These are phyloP conservation scores for Xylaria sp. DNA, from an alignment of 2,329 filamentous ascomycete species.

Conservation along the genomic window DNA sequence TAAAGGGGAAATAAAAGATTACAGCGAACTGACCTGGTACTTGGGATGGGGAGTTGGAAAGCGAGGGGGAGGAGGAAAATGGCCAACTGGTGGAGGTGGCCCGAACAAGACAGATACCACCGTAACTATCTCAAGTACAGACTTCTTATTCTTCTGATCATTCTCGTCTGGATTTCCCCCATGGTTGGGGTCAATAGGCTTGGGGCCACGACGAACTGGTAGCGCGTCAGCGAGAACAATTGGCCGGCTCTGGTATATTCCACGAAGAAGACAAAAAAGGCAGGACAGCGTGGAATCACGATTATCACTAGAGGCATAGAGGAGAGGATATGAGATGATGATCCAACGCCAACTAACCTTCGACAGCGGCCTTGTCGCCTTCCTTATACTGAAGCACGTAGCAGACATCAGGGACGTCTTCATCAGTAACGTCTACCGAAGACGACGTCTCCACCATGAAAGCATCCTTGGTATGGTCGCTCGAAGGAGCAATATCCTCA, in stretches of 20 bases:
- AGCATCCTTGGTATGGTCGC: neutral
- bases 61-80: slow-evolving; percentile 28
- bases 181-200: slow-evolving; percentile 46
- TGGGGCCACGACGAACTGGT: slow-evolving; percentile 46
- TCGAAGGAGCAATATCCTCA: slow-evolving; percentile 40
- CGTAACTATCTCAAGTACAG: slow-evolving; percentile 53
- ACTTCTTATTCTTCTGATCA: slow-evolving; percentile 30
- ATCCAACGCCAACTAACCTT: slow-evolving; percentile 37
- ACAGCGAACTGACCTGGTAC: no score
- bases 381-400: slow-evolving; percentile 50
- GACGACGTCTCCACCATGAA: neutral
- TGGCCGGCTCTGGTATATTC: neutral
- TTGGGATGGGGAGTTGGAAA: no score
- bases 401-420: slow-evolving; percentile 48
- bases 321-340: neutral
- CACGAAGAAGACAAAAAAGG: neutral
- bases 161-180: slow-evolving; percentile 36
- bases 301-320: neutral
- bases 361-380: slow-evolving; percentile 42
- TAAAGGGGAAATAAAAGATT: no score
- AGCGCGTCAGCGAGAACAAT: slow-evolving; percentile 8
- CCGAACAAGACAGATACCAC: slow-evolving; percentile 41
- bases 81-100: slow-evolving; percentile 19
- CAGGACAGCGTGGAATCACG: neutral
- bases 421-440: slow-evolving; percentile 30